Evolutionary conservation across 1,139 yeast genomes (phyloP), one percentile per base, ranked within the genome.

Genomic region (Kodamaea anthophila): DNA sequence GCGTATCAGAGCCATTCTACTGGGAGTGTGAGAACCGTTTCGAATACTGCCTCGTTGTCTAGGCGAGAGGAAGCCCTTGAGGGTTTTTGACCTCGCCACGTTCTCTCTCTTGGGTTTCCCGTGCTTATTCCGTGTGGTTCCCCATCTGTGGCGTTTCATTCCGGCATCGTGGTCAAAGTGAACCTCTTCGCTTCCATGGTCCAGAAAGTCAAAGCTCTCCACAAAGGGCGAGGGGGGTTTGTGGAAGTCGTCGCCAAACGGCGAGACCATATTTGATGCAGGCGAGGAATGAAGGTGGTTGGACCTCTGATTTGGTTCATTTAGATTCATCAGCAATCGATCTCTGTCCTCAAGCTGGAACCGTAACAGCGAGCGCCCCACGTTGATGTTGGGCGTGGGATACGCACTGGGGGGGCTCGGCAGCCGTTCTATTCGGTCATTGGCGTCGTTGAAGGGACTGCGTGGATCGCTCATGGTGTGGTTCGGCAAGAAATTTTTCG

Each of bases 141-240:
- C 96, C 95, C 95, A 83, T 57, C 96, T 70, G 44, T 78, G 73
- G 45, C 94, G 71, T 46, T 81, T 77, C 77, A 78, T 78, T 4
- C 60, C 55, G 9, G 59, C 49, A 11, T 39, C 42, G 8, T n/a
- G n/a, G n/a, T n/a, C n/a, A n/a, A n/a, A n/a, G n/a, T n/a, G n/a
- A n/a, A n/a, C n/a, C n/a, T n/a, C n/a, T n/a, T n/a, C n/a, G n/a
- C n/a, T n/a, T n/a, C n/a, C n/a, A n/a, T n/a, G n/a, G 13, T 31
- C 24, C n/a, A 31, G 35, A 13, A 40, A 23, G 21, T 38, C 35
- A 23, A 41, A 38, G 1, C 42, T 29, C 5, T 37, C 39, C 7
- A 40, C 31, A 27, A 49, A 28, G 5, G 31, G 31, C 11, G 26
- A 21, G 9, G 18, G 31, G 10, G 31, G 31, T 12, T 24, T 44